phyloP scores from a whole-genome alignment of 2,329 filamentous ascomycete species.

The Rhexocercosporidium sp. region DNA sequence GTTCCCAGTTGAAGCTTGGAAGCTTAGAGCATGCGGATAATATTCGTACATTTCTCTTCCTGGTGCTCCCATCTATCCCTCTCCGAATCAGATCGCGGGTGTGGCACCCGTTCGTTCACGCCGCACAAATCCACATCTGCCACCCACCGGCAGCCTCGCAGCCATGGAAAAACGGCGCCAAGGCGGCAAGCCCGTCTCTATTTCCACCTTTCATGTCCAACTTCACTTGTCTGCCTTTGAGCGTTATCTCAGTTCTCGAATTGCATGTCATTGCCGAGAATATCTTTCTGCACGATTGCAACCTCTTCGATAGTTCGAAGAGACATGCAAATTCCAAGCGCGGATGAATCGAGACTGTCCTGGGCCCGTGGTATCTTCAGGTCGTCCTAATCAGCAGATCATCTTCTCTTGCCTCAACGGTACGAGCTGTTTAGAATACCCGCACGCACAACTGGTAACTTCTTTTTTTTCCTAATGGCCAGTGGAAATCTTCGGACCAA shows the following conservation, averaged over 20 bases:
- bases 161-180: background rate
- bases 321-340: background rate
- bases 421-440: background rate
- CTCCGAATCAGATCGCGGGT: background rate
- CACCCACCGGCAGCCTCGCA: background rate
- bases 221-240: background rate
- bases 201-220: background rate
- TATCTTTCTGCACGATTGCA: background rate
- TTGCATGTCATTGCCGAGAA: background rate
- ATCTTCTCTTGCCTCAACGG: background rate
- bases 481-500: background rate
- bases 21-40: background rate
- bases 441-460: background rate
- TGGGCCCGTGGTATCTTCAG: background rate
- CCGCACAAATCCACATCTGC: background rate
- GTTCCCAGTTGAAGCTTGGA: background rate
- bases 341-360: background rate
- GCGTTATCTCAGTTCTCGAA: background rate
- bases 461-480: background rate
- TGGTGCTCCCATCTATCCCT: background rate
- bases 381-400: background rate
- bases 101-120: background rate
- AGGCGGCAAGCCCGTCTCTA: background rate
- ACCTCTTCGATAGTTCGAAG: background rate
- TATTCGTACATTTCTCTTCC: background rate